These are phyloP conservation scores for Colletotrichum sp. DNA, from an alignment of 2,329 filamentous ascomycete species.

Conservation along the genomic window DNA sequence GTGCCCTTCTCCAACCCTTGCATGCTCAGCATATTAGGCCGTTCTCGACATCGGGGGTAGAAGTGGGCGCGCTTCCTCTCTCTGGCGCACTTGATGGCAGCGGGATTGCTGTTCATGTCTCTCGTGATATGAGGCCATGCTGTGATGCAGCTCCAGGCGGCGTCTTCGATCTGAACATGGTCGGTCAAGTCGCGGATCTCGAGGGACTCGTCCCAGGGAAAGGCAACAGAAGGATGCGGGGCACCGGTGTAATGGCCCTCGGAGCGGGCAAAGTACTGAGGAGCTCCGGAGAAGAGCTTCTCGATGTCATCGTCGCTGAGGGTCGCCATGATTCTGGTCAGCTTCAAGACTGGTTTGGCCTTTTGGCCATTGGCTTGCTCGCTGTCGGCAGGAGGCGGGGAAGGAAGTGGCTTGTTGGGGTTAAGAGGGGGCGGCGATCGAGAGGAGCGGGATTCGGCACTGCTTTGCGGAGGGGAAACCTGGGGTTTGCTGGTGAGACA, in stretches of 20 bases:
- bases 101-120: conserved; percentile 51
- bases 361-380: conserved; percentile 44
- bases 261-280: conserved; percentile 70
- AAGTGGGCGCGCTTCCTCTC: conserved; percentile 60
- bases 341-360: conserved; percentile 51
- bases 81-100: conserved; percentile 44
- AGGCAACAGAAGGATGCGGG: conserved; percentile 67
- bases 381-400: conserved; percentile 50
- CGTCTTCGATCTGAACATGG: conserved; percentile 66
- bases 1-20: conserved; percentile 75
- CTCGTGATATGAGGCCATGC: conserved; percentile 67
- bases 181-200: conserved; percentile 69
- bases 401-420: conserved; percentile 63
- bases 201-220: conserved; percentile 69
- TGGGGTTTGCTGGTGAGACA: conserved; percentile 22
- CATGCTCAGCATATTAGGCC: conserved; percentile 76
- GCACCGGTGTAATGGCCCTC: conserved; percentile 65
- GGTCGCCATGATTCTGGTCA: conserved; percentile 64
- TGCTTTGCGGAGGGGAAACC: conserved; percentile 22
- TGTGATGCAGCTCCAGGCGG: conserved; percentile 67
- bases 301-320: conserved; percentile 66
- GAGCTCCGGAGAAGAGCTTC: conserved; percentile 77
- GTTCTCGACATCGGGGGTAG: conserved; percentile 63
- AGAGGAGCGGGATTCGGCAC: conserved; percentile 21
- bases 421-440: conserved; percentile 41